phyloP scores from a whole-genome alignment of 1,139 yeast species.

The Hanseniaspora gamundiae region DNA sequence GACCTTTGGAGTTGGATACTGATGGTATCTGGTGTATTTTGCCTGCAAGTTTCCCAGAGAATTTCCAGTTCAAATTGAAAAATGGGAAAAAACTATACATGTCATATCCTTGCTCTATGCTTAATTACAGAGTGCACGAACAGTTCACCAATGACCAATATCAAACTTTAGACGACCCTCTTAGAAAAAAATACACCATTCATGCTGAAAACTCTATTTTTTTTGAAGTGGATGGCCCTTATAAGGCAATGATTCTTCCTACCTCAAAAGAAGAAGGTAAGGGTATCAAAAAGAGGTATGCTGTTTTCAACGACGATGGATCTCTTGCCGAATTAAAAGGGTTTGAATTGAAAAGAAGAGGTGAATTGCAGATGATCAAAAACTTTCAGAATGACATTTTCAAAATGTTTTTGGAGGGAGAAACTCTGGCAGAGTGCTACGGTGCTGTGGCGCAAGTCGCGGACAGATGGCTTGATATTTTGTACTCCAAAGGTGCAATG shows the following conservation, averaged over 20 bases:
- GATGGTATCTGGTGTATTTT: constrained; percentile 99
- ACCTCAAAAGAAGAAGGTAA: constrained; percentile 97
- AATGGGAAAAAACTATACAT: constrained; percentile 69
- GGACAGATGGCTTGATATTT: constrained; percentile 88
- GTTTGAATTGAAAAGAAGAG: constrained; percentile 91
- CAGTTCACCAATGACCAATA: constrained; percentile 90
- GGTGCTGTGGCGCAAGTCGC: constrained; percentile 86
- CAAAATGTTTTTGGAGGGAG: constrained; percentile 80
- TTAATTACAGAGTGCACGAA: constrained; percentile 85
- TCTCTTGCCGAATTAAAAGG: constrained; percentile 92
- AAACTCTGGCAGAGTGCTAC: constrained; percentile 67
- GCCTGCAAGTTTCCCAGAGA: constrained; percentile 88
- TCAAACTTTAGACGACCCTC: constrained; percentile 70
- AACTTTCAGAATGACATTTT: constrained; percentile 93
- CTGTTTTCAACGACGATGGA: constrained; percentile 93
- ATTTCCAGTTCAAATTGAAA: constrained; percentile 54
- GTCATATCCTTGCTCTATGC: constrained; percentile 94
- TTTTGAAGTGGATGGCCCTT: constrained; percentile 98
- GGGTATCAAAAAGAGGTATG: constrained; percentile 91
- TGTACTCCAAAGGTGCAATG: constrained; percentile 77
- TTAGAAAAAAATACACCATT: constrained; percentile 55
- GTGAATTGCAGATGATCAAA: constrained; percentile 86
- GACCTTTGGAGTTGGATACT: constrained; percentile 93
- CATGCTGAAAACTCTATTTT: constrained; percentile 88
- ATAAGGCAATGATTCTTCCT: constrained; percentile 93